A percentile compares a stretch with the other conserved stretches of the same genome.
phyloP scores from a whole-genome alignment of 2,329 filamentous ascomycete species.

The Xylariaceae sp. region DNA sequence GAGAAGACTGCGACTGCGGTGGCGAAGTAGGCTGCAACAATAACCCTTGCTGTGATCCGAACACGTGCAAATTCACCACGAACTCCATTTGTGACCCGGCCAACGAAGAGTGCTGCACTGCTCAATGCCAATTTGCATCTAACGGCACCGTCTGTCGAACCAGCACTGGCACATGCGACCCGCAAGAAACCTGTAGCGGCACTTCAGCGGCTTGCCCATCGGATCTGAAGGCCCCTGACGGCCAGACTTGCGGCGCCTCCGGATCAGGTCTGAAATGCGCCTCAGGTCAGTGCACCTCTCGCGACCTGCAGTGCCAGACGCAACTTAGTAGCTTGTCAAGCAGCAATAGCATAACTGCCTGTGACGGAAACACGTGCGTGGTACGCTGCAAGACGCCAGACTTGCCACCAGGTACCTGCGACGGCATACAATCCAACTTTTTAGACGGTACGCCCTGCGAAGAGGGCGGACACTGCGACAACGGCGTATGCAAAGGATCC shows the following conservation, averaged over 20 bases:
- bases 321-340: conserved; percentile 70
- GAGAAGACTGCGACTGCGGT: conserved; percentile 95
- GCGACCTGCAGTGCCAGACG: conserved; percentile 81
- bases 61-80: conserved; percentile 76
- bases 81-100: conserved; percentile 71
- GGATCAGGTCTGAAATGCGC: conserved; percentile 68
- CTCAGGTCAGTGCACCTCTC: conserved; percentile 89
- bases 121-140: conserved; percentile 59
- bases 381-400: conserved; percentile 69
- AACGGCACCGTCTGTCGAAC: conserved; percentile 71
- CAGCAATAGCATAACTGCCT: conserved; percentile 74
- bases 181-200: conserved; percentile 76
- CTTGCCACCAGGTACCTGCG: conserved; percentile 61
- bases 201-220: conserved; percentile 64
- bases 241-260: conserved; percentile 59
- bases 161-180: conserved; percentile 77
- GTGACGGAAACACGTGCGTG: conserved; percentile 65
- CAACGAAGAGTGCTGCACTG: conserved; percentile 77
- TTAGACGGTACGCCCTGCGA: conserved; percentile 84
- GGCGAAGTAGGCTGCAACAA: conserved; percentile 63
- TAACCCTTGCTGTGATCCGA: conserved; percentile 78
- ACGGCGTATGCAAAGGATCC: conserved; percentile 70
- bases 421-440: conserved; percentile 81
- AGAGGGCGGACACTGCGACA: conserved; percentile 71
- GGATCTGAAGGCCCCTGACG: conserved; percentile 66